Conservation (phyloP, 352 stramenopile species). For the Globisporangium nodosum region DNA sequence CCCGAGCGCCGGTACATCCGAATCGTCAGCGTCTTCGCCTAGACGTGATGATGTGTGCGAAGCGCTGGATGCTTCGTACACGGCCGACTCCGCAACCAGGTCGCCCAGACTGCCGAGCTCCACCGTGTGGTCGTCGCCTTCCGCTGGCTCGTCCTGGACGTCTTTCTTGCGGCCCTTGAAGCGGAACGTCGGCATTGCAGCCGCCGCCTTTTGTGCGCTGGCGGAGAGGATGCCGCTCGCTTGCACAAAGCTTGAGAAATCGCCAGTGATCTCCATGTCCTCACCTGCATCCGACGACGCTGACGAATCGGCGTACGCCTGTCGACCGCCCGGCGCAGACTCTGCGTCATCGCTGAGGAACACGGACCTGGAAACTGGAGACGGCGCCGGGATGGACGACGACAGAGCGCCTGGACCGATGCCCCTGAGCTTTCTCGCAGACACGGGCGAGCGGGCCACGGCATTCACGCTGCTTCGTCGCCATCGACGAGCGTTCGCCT, state of each 20-base stretch:
- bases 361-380: slow-evolving; percentile 24
- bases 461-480: slow-evolving; percentile 36
- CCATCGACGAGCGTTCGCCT: slow-evolving; percentile 51
- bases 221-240: slow-evolving; percentile 10
- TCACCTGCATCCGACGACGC: slow-evolving; percentile 72
- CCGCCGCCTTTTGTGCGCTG: slow-evolving; percentile 10
- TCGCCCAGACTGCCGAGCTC: slow-evolving; percentile 58
- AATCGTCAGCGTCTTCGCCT: slow-evolving; percentile 17
- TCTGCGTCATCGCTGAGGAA: slow-evolving; percentile 34
- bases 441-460: slow-evolving; percentile 10
- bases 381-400: neutral
- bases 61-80: slow-evolving; percentile 31
- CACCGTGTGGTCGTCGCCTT: slow-evolving; percentile 48
- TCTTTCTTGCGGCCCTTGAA: slow-evolving; percentile 4
- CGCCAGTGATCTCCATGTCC: slow-evolving; percentile 85
- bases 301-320: slow-evolving; percentile 69
- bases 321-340: slow-evolving; percentile 17
- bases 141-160: neutral
- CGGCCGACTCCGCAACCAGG: slow-evolving; percentile 46
- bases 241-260: slow-evolving; percentile 47
- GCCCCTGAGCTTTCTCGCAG: slow-evolving; percentile 12
- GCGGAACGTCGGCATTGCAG: slow-evolving; percentile 8
- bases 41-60: slow-evolving; percentile 2
- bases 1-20: slow-evolving; percentile 10
- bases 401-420: slow-evolving; percentile 10